Evolutionary conservation across 2,329 filamentous ascomycete species (phyloP).

Genomic region (Pestalotiopsis sp.): DNA sequence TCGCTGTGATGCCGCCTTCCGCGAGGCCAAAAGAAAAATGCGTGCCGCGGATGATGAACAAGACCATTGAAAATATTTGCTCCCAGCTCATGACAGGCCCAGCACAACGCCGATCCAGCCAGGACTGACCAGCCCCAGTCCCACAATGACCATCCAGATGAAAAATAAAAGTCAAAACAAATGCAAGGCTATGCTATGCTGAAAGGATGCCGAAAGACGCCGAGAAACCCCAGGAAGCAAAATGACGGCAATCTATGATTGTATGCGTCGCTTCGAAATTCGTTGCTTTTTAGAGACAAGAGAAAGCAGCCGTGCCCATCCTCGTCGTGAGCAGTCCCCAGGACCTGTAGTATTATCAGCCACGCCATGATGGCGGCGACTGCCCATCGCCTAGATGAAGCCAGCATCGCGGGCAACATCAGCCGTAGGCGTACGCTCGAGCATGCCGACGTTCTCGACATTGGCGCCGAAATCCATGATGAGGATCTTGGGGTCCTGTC

Average conservation of each 20-base stretch:
- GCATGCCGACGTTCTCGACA: constrained; percentile 58
- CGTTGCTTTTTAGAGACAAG: not conserved
- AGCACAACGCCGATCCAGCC: not conserved
- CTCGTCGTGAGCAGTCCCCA: no score
- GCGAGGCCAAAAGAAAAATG: not conserved
- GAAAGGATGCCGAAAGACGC: not conserved
- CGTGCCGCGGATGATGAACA: not conserved
- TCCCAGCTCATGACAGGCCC: not conserved
- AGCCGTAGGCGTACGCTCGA: constrained; percentile 49
- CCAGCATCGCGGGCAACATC: constrained; percentile 33
- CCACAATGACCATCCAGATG: not conserved
- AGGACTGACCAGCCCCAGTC: not conserved
- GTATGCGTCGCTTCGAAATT: not conserved
- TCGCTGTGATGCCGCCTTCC: not conserved
- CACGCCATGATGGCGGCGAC: not conserved
- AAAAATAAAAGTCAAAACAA: not conserved
- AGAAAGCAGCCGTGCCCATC: no score
- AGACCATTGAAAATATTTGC: not conserved
- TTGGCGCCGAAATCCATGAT: constrained; percentile 87
- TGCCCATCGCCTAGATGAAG: constrained; percentile 30
- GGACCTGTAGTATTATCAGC: no score
- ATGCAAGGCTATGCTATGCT: not conserved
- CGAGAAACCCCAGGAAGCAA: not conserved
- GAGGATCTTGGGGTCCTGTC: constrained; percentile 88
- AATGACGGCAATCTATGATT: not conserved